phyloP scores from a whole-genome alignment of 2,329 filamentous ascomycete species.

The Clonostachys rosea region DNA sequence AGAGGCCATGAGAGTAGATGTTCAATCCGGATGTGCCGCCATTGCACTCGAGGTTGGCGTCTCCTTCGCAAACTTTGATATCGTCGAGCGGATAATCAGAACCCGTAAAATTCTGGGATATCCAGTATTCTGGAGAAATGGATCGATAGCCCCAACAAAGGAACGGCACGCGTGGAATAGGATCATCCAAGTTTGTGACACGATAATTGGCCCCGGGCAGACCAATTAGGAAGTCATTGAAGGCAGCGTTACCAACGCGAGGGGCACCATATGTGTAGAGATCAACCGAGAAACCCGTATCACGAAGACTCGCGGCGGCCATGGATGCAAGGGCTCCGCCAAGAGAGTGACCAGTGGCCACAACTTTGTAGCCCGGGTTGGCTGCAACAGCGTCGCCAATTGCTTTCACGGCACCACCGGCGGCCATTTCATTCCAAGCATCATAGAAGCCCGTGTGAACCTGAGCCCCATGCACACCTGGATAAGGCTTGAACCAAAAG shows the following conservation, averaged over 20 bases:
- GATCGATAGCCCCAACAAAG: slow-evolving; percentile 58
- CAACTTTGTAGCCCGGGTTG: slow-evolving; percentile 47
- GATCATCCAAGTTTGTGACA: slow-evolving; percentile 63
- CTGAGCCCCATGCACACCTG: slow-evolving; percentile 30
- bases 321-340: slow-evolving; percentile 61
- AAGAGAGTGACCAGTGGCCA: slow-evolving; percentile 67
- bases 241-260: slow-evolving; percentile 55
- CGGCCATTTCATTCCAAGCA: slow-evolving; percentile 51
- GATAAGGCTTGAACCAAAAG: slow-evolving; percentile 12
- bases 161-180: slow-evolving; percentile 63
- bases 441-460: slow-evolving; percentile 54
- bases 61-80: slow-evolving; percentile 43
- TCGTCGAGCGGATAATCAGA: slow-evolving; percentile 29
- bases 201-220: slow-evolving; percentile 53
- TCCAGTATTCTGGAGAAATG: slow-evolving; percentile 66
- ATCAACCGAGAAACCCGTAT: slow-evolving; percentile 37
- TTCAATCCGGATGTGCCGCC: slow-evolving; percentile 39
- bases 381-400: slow-evolving; percentile 34
- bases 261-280: slow-evolving; percentile 66
- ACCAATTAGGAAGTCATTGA: slow-evolving; percentile 52
- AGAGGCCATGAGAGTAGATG: slow-evolving; percentile 38
- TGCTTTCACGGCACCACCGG: slow-evolving; percentile 27
- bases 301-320: slow-evolving; percentile 50
- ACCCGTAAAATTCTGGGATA: slow-evolving; percentile 31
- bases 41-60: slow-evolving; percentile 43